Base-by-base conservation (phyloP, 2,329 filamentous ascomycete genomes). In the Parastagonospora avenae region DNA sequence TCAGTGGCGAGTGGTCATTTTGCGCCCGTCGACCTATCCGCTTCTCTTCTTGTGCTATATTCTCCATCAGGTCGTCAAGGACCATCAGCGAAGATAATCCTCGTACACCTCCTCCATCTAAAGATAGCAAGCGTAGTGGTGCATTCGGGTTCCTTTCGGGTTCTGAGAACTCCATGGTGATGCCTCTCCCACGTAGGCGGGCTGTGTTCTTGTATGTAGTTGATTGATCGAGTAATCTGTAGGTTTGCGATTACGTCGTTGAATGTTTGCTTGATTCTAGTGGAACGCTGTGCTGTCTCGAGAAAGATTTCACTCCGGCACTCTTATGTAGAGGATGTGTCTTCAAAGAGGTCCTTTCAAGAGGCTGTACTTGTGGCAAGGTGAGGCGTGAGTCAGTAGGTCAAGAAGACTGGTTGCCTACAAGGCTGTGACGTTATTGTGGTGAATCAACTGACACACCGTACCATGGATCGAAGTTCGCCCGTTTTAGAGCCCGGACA, bases 21-120 rank as follows among this genome's bases (percentile, higher is more conserved):
- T 58, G 54, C 2, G 57, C 41, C 40, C 72, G 58, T 29, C 64
- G 50, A 19, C 66, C 66, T 28, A 75, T 45, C 43, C 72, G 54
- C 56, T 74, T 74, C 49, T 76, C 73, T 51, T 75, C 71, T 6
- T 62, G 52, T 10, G 66, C 64, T 43, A 76, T 73, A 31, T 61
- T 73, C 38, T 74, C 64, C 73, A 76, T 76, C 28, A 76, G 49
- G 16, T 72, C 70, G 14, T 74, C 67, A 8, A 76, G 67, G 2
- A 76, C 72, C 63, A 75, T 68, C 36, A 75, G 46, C 27, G 67
- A 70, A 4, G 72, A 74, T 9, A 75, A 59, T 19, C 73, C 72
- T 36, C 72, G 60, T 9, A 75, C 73, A n/a, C 73, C 73, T 8
- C 73, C 73, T 32, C 73, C 72, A 47, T 75, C 73, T 4, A 74